Conservation (phyloP, 257 asterid genomes). For the Solanum rostratum region DNA sequence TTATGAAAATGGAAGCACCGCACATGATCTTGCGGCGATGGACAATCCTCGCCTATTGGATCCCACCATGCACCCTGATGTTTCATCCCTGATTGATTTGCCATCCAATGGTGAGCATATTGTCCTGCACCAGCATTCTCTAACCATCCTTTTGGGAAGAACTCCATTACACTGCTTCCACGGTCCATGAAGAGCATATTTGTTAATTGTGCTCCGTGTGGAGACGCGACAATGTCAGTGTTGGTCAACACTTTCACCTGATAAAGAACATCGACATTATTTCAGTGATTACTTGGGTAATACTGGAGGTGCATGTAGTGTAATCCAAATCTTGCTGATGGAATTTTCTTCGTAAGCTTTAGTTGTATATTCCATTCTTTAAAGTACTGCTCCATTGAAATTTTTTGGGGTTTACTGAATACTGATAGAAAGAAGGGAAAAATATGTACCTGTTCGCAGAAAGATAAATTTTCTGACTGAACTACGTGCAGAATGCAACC, state of each 20-base stretch:
- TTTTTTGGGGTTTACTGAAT: neutral
- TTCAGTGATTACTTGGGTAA: neutral
- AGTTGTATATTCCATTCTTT: neutral
- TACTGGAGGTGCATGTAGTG: neutral
- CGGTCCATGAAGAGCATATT: slow-evolving; percentile 26
- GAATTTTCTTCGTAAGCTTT: neutral
- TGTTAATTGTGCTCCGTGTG: slow-evolving; percentile 30
- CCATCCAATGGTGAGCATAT: slow-evolving; percentile 28
- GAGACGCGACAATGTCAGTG: slow-evolving; percentile 24
- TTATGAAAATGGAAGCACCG: slow-evolving; percentile 19
- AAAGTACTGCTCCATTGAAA: neutral
- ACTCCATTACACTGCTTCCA: slow-evolving; percentile 23
- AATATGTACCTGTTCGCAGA: slow-evolving; percentile 19
- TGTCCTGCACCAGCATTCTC: slow-evolving; percentile 19
- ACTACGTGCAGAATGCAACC: slow-evolving; percentile 17
- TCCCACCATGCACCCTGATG: slow-evolving; percentile 34
- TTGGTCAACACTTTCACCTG: slow-evolving; percentile 21
- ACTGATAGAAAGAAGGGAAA: neutral
- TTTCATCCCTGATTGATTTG: slow-evolving; percentile 20
- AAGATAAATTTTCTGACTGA: slow-evolving; percentile 24
- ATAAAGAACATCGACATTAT: neutral
- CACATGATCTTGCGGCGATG: slow-evolving; percentile 2
- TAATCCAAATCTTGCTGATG: neutral
- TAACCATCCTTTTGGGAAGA: slow-evolving; percentile 29
- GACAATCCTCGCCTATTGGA: slow-evolving; percentile 18